Percentiles rank a stretch among this genome's conserved stretches.
phyloP scores from a whole-genome alignment of 805 yeast species.

The Candida easanensis region DNA sequence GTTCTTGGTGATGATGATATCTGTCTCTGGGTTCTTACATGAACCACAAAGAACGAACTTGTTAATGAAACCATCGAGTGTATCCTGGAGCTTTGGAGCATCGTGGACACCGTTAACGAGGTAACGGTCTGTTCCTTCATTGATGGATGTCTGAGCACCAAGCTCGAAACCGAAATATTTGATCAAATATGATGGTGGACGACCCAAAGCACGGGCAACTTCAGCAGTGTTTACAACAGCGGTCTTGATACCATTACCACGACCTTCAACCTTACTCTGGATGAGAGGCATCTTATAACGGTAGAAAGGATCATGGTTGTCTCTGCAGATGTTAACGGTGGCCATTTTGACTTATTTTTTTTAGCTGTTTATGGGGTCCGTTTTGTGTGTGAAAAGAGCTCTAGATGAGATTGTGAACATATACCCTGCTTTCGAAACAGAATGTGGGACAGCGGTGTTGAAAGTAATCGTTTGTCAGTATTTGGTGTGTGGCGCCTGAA shows the following conservation, averaged over 20 bases:
- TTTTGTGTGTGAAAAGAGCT: background rate
- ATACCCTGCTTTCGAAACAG: background rate
- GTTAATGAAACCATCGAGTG: constrained; percentile 88
- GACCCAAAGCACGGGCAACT: constrained; percentile 89
- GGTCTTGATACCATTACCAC: constrained; percentile 99
- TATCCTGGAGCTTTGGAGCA: constrained; percentile 85
- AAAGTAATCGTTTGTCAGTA: no score
- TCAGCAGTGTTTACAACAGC: constrained; percentile 87
- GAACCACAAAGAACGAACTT: constrained; percentile 91
- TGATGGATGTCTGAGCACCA: constrained; percentile 91
- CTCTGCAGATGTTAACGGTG: constrained; percentile 90
- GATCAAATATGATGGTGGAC: constrained; percentile 90
- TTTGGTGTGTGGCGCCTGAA: no score
- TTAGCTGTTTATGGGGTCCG: background rate
- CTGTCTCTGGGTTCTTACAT: constrained; percentile 98
- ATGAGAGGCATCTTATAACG: constrained; percentile 99
- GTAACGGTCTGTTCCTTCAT: constrained; percentile 80
- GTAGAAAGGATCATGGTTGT: constrained; percentile 96
- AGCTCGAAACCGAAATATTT: constrained; percentile 95
- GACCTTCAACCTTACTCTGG: constrained; percentile 95
- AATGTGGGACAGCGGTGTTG: no score
- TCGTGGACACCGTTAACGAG: constrained; percentile 95
- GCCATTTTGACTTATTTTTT: constrained; percentile 47
- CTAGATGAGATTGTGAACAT: background rate
- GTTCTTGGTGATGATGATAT: constrained; percentile 72